A percentile compares a stretch with the other conserved stretches of the same genome.
Evolutionary conservation across 2,329 filamentous ascomycete genomes (phyloP).

Genomic region (Fusarium sublunatum): DNA sequence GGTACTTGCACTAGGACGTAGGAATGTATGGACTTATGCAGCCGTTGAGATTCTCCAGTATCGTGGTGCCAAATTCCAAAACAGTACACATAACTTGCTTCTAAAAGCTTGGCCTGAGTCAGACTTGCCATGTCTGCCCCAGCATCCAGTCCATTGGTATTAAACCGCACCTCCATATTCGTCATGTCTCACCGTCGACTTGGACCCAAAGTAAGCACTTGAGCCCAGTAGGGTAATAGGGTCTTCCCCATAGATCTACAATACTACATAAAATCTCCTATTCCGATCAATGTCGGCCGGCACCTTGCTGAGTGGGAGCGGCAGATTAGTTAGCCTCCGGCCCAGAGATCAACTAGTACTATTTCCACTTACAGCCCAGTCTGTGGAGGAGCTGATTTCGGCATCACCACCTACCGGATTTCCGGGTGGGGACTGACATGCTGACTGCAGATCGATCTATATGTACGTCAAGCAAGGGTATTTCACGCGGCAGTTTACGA

Average conservation of each 20-base stretch:
- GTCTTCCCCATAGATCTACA: not conserved
- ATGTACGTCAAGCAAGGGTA: not conserved
- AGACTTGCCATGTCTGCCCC: not conserved
- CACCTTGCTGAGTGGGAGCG: not conserved
- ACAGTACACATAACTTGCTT: not conserved
- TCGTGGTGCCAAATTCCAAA: no score
- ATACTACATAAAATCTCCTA: not conserved
- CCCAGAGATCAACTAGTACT: slow-evolving; percentile 8
- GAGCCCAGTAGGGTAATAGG: not conserved
- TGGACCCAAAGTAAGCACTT: not conserved
- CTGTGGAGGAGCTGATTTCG: slow-evolving; percentile 16
- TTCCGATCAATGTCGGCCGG: not conserved
- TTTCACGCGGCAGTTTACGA: slow-evolving; percentile 9
- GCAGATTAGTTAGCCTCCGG: not conserved
- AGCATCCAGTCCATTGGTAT: not conserved
- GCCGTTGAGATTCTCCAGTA: no score
- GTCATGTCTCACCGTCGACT: not conserved
- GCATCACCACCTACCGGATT: slow-evolving; percentile 6
- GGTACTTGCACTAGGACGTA: no score
- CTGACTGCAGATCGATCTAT: slow-evolving; percentile 4
- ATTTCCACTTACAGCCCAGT: not conserved
- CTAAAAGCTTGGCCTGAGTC: not conserved
- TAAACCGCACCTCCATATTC: not conserved
- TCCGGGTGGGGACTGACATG: not conserved
- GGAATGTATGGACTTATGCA: no score